A percentile compares a stretch with the other conserved stretches of the same genome.
Evolutionary conservation across 306 rosid genomes (phyloP).

Genomic region (Sophora flavescens): DNA sequence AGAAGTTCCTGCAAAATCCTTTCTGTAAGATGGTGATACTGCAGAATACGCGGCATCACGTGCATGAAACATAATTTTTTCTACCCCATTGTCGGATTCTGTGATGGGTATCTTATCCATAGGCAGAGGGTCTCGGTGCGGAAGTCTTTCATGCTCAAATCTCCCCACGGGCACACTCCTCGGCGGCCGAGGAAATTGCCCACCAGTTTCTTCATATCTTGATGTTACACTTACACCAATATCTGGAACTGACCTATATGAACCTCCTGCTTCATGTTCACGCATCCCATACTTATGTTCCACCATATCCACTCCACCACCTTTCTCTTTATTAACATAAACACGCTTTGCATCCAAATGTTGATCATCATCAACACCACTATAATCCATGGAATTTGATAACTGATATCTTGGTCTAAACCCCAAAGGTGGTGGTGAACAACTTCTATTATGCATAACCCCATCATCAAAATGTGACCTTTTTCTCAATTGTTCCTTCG

Average conservation of each 20-base stretch:
- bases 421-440: conserved; percentile 56
- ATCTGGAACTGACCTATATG: conserved; percentile 59
- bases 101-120: conserved; percentile 57
- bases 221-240: conserved; percentile 45
- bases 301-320: conserved; percentile 50
- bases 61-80: conserved; percentile 53
- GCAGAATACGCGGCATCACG: conserved; percentile 53
- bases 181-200: conserved; percentile 49
- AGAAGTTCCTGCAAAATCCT: conserved; percentile 61
- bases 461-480: conserved; percentile 62
- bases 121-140: conserved; percentile 51
- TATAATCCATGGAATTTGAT: conserved; percentile 46
- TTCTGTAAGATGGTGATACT: conserved; percentile 60
- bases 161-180: conserved; percentile 51
- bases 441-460: conserved; percentile 52
- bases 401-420: conserved; percentile 56
- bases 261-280: conserved; percentile 57
- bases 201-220: conserved; percentile 51
- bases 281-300: conserved; percentile 54
- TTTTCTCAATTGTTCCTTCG: conserved; percentile 55
- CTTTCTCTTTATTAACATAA: conserved; percentile 59
- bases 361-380: conserved; percentile 55
- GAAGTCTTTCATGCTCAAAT: conserved; percentile 62
- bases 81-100: conserved; percentile 53
- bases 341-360: conserved; percentile 45